These are phyloP conservation scores for Candida coleopterorum DNA, from an alignment of 805 yeast species.

Conservation along the genomic window DNA sequence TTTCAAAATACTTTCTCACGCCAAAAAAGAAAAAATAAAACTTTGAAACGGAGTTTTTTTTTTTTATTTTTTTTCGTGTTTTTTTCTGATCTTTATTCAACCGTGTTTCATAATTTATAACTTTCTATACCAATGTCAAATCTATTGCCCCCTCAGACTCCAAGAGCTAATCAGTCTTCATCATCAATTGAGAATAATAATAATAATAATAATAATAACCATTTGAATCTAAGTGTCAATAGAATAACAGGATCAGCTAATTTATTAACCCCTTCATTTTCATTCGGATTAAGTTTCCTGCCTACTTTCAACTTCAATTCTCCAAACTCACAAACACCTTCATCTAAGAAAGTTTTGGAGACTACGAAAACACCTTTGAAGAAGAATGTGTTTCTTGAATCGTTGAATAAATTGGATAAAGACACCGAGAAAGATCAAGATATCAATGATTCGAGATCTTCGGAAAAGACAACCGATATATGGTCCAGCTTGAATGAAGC, in stretches of 20 bases:
- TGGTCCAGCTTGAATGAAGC: conserved; percentile 24
- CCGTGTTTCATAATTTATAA: conserved; percentile 1
- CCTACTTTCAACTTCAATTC: conserved; percentile 39
- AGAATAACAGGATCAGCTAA: neutral
- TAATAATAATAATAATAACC: neutral
- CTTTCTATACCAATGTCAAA: conserved; percentile 1
- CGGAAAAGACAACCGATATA: conserved; percentile 17
- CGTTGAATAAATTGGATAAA: conserved; percentile 2
- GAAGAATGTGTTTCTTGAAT: conserved; percentile 4
- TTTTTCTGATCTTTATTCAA: neutral
- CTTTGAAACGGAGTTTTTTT: neutral
- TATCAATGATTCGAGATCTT: neutral
- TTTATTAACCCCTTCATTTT: conserved; percentile 28
- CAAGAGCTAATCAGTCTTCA: conserved; percentile 5
- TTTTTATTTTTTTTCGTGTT: conserved; percentile 1
- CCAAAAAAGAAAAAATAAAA: no score
- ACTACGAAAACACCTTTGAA: conserved; percentile 14
- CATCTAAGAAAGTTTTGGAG: conserved; percentile 32
- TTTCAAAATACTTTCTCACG: conserved; percentile 1
- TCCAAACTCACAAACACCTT: conserved; percentile 31
- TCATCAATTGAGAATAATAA: neutral
- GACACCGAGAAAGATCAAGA: neutral
- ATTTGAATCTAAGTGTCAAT: neutral
- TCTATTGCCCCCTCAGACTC: conserved; percentile 10
- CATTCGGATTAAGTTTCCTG: conserved; percentile 38